These are phyloP conservation scores for Daucus carota DNA, from an alignment of 129 eudicot species.

Conservation along the genomic window DNA sequence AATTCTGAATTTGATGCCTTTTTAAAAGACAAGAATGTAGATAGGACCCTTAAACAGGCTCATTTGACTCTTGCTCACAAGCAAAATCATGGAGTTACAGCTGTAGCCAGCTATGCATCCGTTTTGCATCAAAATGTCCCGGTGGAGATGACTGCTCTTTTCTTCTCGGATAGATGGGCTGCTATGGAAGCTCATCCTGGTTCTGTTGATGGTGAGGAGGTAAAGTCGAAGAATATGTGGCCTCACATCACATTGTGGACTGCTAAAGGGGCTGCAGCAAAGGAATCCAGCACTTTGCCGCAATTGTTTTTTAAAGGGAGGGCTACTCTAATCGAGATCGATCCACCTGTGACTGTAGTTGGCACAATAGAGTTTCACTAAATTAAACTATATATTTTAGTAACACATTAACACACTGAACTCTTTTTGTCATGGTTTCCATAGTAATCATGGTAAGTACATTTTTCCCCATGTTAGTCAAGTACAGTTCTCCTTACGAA, in stretches of 20 bases:
- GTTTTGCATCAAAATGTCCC: slow-evolving; percentile 48
- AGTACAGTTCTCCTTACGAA: neutral
- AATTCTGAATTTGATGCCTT: slow-evolving; percentile 40
- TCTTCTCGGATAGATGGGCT: slow-evolving; percentile 68
- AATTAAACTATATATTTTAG: slow-evolving; percentile 1
- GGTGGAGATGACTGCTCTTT: slow-evolving; percentile 43
- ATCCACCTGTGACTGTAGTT: slow-evolving; percentile 48
- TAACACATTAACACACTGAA: neutral
- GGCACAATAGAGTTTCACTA: slow-evolving; percentile 58
- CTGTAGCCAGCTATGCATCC: slow-evolving; percentile 62
- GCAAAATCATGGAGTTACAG: slow-evolving; percentile 71
- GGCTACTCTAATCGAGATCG: slow-evolving; percentile 58
- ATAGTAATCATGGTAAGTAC: neutral
- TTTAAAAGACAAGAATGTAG: slow-evolving; percentile 38
- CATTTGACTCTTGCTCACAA: slow-evolving; percentile 96
- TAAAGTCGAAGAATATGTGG: slow-evolving; percentile 61
- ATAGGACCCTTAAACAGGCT: slow-evolving; percentile 40
- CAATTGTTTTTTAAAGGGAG: slow-evolving; percentile 51
- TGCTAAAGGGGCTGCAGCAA: slow-evolving; percentile 58
- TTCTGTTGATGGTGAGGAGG: slow-evolving; percentile 54
- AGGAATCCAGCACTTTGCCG: slow-evolving; percentile 71
- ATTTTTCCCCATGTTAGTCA: neutral
- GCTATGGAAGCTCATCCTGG: slow-evolving; percentile 73
- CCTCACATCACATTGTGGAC: slow-evolving; percentile 94
- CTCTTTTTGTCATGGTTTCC: neutral